A percentile compares a stretch with the other conserved stretches of the same genome.
These are phyloP conservation scores for Coniferiporia weirii DNA, from an alignment of 1,284 basidiomycete species.

Conservation along the genomic window DNA sequence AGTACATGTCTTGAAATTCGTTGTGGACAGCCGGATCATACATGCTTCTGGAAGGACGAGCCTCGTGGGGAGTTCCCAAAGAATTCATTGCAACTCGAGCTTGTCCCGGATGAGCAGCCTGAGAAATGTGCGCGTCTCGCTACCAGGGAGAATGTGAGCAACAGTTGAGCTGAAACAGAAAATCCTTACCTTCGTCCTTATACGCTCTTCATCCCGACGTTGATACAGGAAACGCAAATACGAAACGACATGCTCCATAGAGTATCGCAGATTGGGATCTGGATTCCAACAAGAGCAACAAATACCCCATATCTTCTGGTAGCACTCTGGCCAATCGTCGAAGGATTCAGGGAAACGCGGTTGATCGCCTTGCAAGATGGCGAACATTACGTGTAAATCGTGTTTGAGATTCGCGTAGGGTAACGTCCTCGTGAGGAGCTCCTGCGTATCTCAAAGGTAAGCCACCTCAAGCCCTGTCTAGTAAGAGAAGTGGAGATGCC, in stretches of 20 bases:
- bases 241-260: constrained; percentile 4
- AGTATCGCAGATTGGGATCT: neutral
- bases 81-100: neutral
- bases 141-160: neutral
- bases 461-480: neutral
- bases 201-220: neutral
- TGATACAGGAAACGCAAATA: neutral
- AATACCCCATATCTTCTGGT: neutral
- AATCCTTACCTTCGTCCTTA: neutral
- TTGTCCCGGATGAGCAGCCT: neutral
- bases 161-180: neutral
- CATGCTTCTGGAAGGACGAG: neutral
- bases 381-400: neutral
- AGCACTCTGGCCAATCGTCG: neutral
- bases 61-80: neutral
- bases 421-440: neutral
- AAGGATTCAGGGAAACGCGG: neutral
- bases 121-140: neutral
- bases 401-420: neutral
- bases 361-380: neutral
- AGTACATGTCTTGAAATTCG: neutral
- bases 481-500: neutral
- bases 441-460: neutral
- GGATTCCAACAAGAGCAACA: neutral
- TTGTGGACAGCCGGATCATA: neutral